Base-by-base conservation (phyloP, 345 rosid species). In the Mercurialis annua region DNA sequence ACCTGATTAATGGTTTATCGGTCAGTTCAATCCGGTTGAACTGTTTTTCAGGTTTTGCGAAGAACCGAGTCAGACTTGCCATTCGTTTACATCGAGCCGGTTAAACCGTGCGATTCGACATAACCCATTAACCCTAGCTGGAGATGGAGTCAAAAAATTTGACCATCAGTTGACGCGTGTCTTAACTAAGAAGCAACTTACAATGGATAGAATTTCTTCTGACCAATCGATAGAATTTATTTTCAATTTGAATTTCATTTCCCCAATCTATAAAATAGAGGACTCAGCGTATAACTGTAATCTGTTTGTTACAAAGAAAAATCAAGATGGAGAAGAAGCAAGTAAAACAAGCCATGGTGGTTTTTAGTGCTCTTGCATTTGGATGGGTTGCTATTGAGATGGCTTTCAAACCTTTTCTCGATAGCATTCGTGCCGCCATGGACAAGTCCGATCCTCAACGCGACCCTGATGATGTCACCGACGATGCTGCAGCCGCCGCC, bases 351-450 rank as follows among this genome's bases (percentile, higher is more conserved):
- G 89, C 85, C 55, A 77, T 82, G 62, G 79, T 78, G 56, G 97
- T 87, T 23, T 73, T 83, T 12, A 97, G 97, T 47, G 96, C 88
- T 14, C 80, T 90, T 15, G 88, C 90, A 11, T 70, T 90, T 2
- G 92, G 90, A 40, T 88, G 89, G 98, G 64, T 92, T 48, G 91
- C 98, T 14, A 72, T 92, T 29, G 97, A 88, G 85, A 29, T 92
- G 62, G 93, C 86, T 62, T 78, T 90, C 67, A 92, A 88, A 83
- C 93, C 96, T 12, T 52, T 88, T 68, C 82, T 88, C 73, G 89
- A 80, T 80, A 86, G 78, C 67, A 67, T 77, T 36, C 87, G 83
- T 64, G 77, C 85, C 18, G 81, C 92, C 56, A 84, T 86, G 84
- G 90, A 86, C 76, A 86, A 85, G 67, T 61, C 94, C 40, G 89